Evolutionary conservation across 2,329 filamentous ascomycete genomes (phyloP).

Genomic region (Sarocladium kiliense): DNA sequence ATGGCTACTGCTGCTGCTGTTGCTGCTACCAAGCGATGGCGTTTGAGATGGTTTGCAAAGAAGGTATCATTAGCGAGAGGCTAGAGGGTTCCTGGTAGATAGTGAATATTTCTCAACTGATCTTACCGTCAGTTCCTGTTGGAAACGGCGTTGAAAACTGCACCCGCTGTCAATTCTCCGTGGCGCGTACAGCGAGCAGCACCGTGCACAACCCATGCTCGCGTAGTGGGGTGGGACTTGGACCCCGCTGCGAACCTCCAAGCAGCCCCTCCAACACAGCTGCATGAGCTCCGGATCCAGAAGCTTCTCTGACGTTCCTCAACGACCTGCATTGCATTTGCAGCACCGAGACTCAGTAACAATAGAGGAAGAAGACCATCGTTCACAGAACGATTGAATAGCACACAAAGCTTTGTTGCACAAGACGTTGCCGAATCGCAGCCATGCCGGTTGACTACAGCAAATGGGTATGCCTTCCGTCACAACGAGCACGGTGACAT

Average conservation of each 20-base stretch:
- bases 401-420: background rate
- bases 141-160: background rate
- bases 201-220: too few relatives aligned
- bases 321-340: background rate
- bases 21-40: background rate
- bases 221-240: background rate
- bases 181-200: too few relatives aligned
- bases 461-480: slow-evolving; percentile 68
- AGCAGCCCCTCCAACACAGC: background rate
- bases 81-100: background rate
- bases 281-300: background rate
- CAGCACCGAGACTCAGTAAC: background rate
- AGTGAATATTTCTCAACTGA: background rate
- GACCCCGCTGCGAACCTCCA: background rate
- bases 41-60: background rate
- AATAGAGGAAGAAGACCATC: background rate
- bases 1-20: background rate
- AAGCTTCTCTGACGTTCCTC: slow-evolving; percentile 3
- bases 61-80: background rate
- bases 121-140: background rate
- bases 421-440: background rate
- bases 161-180: too few relatives aligned
- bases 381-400: background rate
- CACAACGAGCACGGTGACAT: too few relatives aligned
- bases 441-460: slow-evolving; percentile 55